Base-by-base conservation (phyloP, 768 basidiomycete species). In the Panellus pusillus region DNA sequence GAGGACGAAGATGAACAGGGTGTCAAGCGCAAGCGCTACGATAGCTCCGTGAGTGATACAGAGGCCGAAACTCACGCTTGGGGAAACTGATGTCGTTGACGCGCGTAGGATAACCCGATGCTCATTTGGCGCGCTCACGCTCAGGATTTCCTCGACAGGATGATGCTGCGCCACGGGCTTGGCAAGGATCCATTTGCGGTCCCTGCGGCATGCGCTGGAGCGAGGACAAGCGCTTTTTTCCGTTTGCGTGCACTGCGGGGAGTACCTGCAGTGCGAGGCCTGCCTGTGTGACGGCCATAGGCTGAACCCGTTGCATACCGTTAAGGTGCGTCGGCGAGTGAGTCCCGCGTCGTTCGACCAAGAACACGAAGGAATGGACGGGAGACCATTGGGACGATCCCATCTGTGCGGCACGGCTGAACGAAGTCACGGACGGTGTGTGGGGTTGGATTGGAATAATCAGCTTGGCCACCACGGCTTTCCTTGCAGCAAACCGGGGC, bases 391-490 rank as follows among this genome's bases (percentile, higher is more conserved):
- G 62, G 62, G 31, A 13, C 13, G 31, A 17, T 5, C 29, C 9
- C 0, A 27, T 6, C 13, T 32, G 31, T 32, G 7, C 7, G 31
- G 31, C 7, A 6, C 31, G 31, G 31, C 31, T 32, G 31, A 32
- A 32, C 31, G 31, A 13, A 32, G 31, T 32, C 31, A 13, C 13
- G 31, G 31, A 32, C 31, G 31, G 13, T 32, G 31, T 13, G 55
- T 4, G 3, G 27, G 9, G 15, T 5, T 0, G 60, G 49, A 6
- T 46, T 58, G 5, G 47, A 58, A 2, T 57, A n/a, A 55, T 38
- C 62, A 63, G 27, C 37, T 63, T 2, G 62, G 62, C 11, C 62
- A 63, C 45, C 42, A 27, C 5, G 60, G 54, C 15, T 43, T 52
- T 13, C n/a, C 35, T 5, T 56, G 54, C 35, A 35, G 14, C 0